Evolutionary conservation across 331 rosid species (phyloP).

Genomic region (Spiraea crenata): DNA sequence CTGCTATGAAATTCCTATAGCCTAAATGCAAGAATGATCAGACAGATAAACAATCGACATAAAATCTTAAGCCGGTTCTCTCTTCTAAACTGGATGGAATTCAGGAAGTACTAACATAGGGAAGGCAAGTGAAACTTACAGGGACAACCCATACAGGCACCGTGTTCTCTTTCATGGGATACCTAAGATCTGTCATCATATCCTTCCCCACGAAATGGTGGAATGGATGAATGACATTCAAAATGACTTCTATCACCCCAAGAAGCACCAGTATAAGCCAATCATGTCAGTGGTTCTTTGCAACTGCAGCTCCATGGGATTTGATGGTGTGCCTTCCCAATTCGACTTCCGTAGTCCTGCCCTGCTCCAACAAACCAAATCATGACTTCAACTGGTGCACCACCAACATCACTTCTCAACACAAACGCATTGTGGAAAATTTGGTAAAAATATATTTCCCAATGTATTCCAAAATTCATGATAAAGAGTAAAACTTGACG

Average conservation of each 20-base stretch:
- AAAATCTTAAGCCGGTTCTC: no score
- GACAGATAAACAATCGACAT: neutral
- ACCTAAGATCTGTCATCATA: slow-evolving; percentile 79
- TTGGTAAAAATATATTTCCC: no score
- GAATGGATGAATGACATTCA: slow-evolving; percentile 57
- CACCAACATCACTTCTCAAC: neutral
- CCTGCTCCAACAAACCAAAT: slow-evolving; percentile 21
- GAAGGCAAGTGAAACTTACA: slow-evolving; percentile 36
- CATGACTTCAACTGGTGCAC: neutral
- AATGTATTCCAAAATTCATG: no score
- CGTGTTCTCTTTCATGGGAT: slow-evolving; percentile 67
- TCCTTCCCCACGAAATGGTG: slow-evolving; percentile 76
- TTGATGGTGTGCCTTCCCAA: slow-evolving; percentile 54
- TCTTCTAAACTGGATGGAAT: neutral
- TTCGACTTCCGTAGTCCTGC: slow-evolving; percentile 33
- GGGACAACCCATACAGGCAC: slow-evolving; percentile 88
- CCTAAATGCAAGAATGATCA: neutral
- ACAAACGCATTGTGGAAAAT: neutral
- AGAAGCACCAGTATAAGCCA: slow-evolving; percentile 75
- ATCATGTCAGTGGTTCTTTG: slow-evolving; percentile 58
- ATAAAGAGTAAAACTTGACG: no score
- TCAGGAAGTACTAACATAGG: neutral
- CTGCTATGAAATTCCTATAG: slow-evolving; percentile 16
- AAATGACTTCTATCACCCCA: slow-evolving; percentile 40
- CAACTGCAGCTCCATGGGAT: slow-evolving; percentile 76